A percentile compares a stretch with the other conserved stretches of the same genome.
phyloP scores from a whole-genome alignment of 139 green algal genomes.

The Coccomyxa sp. region DNA sequence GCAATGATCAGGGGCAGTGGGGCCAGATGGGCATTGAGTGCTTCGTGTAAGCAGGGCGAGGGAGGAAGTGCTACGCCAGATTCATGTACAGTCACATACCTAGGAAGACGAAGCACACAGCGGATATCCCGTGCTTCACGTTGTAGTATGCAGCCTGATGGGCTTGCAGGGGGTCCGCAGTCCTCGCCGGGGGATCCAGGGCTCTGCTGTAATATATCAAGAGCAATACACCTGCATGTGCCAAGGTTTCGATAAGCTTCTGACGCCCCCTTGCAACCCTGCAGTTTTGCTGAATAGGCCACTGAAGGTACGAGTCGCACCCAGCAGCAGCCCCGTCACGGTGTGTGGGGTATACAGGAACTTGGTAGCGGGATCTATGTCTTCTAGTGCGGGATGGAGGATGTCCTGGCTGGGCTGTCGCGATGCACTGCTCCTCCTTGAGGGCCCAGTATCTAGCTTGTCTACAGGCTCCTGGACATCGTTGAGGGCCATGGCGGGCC shows the following conservation, averaged over 20 bases:
- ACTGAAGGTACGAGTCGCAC: conserved; percentile 13
- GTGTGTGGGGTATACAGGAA: conserved; percentile 64
- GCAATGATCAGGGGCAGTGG: background rate
- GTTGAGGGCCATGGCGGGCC: too few species aligned
- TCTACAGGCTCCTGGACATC: too few species aligned
- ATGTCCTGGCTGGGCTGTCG: background rate
- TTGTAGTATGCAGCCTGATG: conserved; percentile 23
- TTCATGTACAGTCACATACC: conserved; percentile 24
- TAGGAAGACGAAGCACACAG: conserved; percentile 49
- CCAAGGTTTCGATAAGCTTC: background rate
- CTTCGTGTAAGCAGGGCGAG: background rate
- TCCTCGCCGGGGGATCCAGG: conserved; percentile 15
- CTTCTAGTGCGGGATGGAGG: conserved; percentile 16
- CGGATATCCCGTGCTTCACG: conserved; percentile 47
- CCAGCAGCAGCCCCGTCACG: conserved; percentile 45
- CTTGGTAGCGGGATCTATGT: conserved; percentile 49
- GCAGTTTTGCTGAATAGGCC: background rate
- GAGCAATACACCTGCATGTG: conserved; percentile 15
- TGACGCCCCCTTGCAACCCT: background rate
- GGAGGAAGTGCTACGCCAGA: background rate
- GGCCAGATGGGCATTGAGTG: background rate
- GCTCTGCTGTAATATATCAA: conserved; percentile 32
- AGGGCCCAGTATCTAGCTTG: too few species aligned
- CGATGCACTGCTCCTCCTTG: background rate
- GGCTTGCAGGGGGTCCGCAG: conserved; percentile 13